These are phyloP conservation scores for Copromyces sp. DNA, from an alignment of 495 filamentous ascomycete genomes.

Conservation along the genomic window DNA sequence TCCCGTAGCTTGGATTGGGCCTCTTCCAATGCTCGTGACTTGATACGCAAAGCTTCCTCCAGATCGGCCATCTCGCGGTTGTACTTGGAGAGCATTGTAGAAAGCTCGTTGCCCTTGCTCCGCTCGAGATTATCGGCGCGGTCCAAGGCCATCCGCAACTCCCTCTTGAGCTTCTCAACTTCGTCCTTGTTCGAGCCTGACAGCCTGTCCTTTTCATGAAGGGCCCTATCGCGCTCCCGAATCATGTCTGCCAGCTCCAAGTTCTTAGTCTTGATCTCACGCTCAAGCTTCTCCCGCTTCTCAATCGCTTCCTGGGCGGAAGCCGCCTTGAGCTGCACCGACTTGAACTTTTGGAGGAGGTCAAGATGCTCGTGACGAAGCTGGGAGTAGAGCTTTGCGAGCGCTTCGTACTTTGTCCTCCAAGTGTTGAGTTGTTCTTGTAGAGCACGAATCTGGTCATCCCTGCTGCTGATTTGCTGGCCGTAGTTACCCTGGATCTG, in stretches of 20 bases:
- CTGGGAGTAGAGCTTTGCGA: conserved; percentile 95
- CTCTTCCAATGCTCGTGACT: conserved; percentile 83
- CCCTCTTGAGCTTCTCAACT: conserved; percentile 91
- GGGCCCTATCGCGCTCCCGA: conserved; percentile 85
- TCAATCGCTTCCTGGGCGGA: conserved; percentile 97
- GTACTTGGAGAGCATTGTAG: conserved; percentile 86
- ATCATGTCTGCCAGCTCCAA: conserved; percentile 98
- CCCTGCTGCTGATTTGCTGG: conserved; percentile 77
- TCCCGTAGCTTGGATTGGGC: conserved; percentile 64
- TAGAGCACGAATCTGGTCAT: conserved; percentile 84
- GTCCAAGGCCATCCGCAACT: conserved; percentile 84
- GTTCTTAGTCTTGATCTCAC: conserved; percentile 98
- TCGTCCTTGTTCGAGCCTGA: conserved; percentile 85
- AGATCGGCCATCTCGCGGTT: conserved; percentile 95
- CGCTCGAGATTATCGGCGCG: conserved; percentile 88
- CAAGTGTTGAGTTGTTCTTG: conserved; percentile 96
- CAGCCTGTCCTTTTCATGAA: conserved; percentile 81
- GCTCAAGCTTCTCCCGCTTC: conserved; percentile 83
- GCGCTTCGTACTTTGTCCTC: conserved; percentile 90
- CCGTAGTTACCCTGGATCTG: conserved; percentile 74
- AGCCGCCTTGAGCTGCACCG: conserved; percentile 87
- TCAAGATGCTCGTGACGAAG: conserved; percentile 92
- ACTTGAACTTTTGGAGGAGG: conserved; percentile 87
- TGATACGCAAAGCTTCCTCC: conserved; percentile 83
- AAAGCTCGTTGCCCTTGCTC: conserved; percentile 87